Conservation (phyloP, 2,329 filamentous ascomycete genomes). For the Scedosporium minutisporum region DNA sequence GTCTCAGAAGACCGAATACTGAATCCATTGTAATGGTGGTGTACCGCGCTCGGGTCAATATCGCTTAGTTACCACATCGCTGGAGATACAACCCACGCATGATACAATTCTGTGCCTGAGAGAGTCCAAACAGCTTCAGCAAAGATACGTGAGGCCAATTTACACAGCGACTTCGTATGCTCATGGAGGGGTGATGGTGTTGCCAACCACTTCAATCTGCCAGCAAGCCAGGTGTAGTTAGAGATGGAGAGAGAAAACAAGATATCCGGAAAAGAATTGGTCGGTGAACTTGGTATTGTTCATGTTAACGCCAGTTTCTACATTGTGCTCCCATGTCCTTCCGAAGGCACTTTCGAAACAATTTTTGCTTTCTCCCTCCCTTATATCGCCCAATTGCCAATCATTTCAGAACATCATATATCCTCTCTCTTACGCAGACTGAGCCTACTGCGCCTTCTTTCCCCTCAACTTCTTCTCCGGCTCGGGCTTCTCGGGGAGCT, state of each 20-base stretch:
- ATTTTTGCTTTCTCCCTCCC: not conserved
- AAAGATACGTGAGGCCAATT: too few relatives aligned
- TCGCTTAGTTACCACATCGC: too few relatives aligned
- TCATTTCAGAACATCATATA: not conserved
- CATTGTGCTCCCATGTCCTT: not conserved
- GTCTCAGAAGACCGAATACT: too few relatives aligned
- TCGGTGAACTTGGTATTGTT: conserved; percentile 1
- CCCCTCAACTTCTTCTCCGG: conserved; percentile 70
- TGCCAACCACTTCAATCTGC: too few relatives aligned
- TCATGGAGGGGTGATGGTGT: too few relatives aligned
- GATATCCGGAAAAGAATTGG: not conserved
- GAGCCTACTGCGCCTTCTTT: conserved; percentile 66
- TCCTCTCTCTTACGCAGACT: conserved; percentile 12
- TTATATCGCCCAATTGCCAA: not conserved
- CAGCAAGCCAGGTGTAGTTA: too few relatives aligned
- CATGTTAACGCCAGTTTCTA: not conserved
- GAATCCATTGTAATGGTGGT: too few relatives aligned
- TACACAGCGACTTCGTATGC: too few relatives aligned
- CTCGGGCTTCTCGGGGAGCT: conserved; percentile 67
- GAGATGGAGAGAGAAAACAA: not conserved
- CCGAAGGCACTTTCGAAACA: not conserved
- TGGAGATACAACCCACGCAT: too few relatives aligned
- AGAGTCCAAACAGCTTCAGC: too few relatives aligned
- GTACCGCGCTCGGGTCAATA: too few relatives aligned
- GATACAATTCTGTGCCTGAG: too few relatives aligned